Evolutionary conservation across 768 basidiomycete species (phyloP), one percentile per base, ranked within the genome.

Genomic region (Suillus lakei): DNA sequence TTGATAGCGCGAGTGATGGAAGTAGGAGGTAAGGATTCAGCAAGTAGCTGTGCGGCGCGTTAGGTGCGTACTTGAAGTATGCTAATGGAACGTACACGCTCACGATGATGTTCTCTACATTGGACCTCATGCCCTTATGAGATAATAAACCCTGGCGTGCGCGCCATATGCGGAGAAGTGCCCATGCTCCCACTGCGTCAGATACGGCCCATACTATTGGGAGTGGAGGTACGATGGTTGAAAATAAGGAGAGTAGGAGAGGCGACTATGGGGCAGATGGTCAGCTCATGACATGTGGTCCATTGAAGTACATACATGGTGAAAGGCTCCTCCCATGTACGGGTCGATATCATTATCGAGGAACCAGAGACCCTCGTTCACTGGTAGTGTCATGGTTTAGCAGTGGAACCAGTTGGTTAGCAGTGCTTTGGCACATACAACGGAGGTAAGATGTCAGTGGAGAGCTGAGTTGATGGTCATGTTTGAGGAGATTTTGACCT

Each of bases 11-110:
- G 8, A 97, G 80, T 36, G 88, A 89, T 0, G 96, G 88, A 1
- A 95, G 81, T 64, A 97, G 76, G 9, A 92, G 78, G 75, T 98
- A 98, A 3, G 98, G 98, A 70, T 99, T 98, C 59, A 97, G 76
- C 23, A 98, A 85, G 77, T 91, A 96, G 54, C 95, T 98, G 70
- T 3, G 64, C 18, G 51, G 23, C 60, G 46, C 62, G 43, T 70
- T 50, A 73, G 59, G 15, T 64, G 59, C 66, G 13, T 48, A 18
- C 30, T 62, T 36, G 28, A 18, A 7, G 39, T 15, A n/a, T 16
- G 7, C 15, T 39, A 26, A 44, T 23, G 3, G 28, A 46, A 62
- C 60, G 23, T 23, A 38, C 60, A 39, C 56, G 55, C 53, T 59
- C 63, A 39, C 34, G 62, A 61, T 63, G 61, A 63, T 34, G 23